Percentiles rank a stretch among this genome's conserved stretches.
These are phyloP conservation scores for Exserohilum rostratum DNA, from an alignment of 2,329 filamentous ascomycete species.

Conservation along the genomic window DNA sequence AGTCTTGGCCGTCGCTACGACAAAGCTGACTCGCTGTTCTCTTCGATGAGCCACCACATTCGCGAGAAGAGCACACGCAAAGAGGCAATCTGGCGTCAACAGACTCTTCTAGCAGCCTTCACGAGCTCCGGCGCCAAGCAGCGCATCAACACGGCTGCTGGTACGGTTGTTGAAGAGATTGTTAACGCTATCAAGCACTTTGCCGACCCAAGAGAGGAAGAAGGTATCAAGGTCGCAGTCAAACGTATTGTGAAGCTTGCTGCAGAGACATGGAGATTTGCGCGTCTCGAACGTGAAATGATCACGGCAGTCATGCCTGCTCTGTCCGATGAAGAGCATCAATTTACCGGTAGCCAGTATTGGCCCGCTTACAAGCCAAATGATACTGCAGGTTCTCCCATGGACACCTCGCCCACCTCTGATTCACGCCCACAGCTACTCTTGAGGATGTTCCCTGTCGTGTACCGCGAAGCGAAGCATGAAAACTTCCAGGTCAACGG, in stretches of 20 bases:
- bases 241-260: slow-evolving; percentile 63
- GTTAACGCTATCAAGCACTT: slow-evolving; percentile 61
- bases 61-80: slow-evolving; percentile 62
- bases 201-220: slow-evolving; percentile 57
- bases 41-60: slow-evolving; percentile 62
- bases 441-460: slow-evolving; percentile 59
- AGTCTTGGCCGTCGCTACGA: slow-evolving; percentile 60
- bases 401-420: slow-evolving; percentile 27
- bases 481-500: slow-evolving; percentile 50
- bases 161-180: slow-evolving; percentile 63
- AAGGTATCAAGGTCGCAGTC: slow-evolving; percentile 58
- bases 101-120: slow-evolving; percentile 63
- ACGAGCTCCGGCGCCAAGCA: slow-evolving; percentile 63
- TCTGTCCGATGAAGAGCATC: slow-evolving; percentile 40
- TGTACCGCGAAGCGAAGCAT: slow-evolving; percentile 59
- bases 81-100: slow-evolving; percentile 64
- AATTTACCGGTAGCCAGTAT: slow-evolving; percentile 38
- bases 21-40: slow-evolving; percentile 62
- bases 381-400: slow-evolving; percentile 34
- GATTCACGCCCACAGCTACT: slow-evolving; percentile 52
- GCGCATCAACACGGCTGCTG: slow-evolving; percentile 61
- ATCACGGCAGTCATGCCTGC: slow-evolving; percentile 59
- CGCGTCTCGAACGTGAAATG: slow-evolving; percentile 62
- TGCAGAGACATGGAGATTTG: slow-evolving; percentile 64
- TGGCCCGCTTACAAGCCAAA: slow-evolving; percentile 48